Base-by-base conservation (phyloP, 441 rosid species). In the Euphorbia corollata region DNA sequence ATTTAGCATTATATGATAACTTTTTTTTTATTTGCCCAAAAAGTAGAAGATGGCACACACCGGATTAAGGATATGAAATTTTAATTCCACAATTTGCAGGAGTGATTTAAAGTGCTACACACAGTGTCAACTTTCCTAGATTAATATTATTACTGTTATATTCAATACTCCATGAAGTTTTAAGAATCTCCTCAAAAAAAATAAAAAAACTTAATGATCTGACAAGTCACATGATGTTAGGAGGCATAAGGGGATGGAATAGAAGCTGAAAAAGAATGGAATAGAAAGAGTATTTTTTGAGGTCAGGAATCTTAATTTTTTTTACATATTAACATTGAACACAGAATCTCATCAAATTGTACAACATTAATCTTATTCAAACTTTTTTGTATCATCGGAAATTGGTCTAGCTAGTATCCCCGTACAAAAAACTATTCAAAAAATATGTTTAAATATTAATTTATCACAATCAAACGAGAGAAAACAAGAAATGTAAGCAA, bases 231-330 rank as follows among this genome's bases (percentile, higher is more conserved):
- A 5, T 65, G 61, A 16, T 50, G 23, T 23, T 16, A 56, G 18
- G 62, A 23, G 54, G 55, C 32, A 24, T 57, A 19, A 63, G 16
- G 62, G 63, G 57, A 70, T 62, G 62, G 68, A 70, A 70, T 70
- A 65, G 69, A 61, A 71, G 64, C 41, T 34, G 48, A 50, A 43
- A 36, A 30, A 13, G 70, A 65, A 73, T 72, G 75, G 79, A 79
- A 79, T 53, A 71, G 73, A 78, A 76, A 68, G 56, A 15, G 68
- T 19, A 47, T 68, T 69, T 76, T 78, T 70, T 53, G 76, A 69
- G 70, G 56, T 51, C 23, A 51, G 56, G 23, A 51, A 51, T 18
- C 56, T 39, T 51, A 4, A n/a, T 51, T 51, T 0, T 51, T 51
- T 16, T 56, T 48, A 59, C 23, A 45, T 13, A 45, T 9, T 12